A percentile compares a stretch with the other conserved stretches of the same genome.
Conservation (phyloP, 495 filamentous ascomycete species). For the Aspergillus funiculosus region DNA sequence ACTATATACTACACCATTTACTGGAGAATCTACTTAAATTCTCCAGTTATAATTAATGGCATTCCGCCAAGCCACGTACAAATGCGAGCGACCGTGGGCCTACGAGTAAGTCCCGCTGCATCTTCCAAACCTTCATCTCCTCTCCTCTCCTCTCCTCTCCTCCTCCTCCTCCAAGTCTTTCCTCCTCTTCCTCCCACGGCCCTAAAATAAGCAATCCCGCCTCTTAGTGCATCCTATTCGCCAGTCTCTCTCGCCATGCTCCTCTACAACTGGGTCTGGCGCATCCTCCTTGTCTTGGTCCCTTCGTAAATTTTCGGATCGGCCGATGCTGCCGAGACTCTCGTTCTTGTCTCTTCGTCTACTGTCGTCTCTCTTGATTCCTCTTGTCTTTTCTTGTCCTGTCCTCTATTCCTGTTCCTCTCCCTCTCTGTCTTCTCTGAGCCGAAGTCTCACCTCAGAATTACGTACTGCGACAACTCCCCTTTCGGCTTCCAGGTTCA, state of each 20-base stretch:
- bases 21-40: no score
- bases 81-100: conserved; percentile 1
- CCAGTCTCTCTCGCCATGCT: conserved; percentile 10
- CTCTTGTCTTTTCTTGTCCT: conserved; percentile 23
- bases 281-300: conserved; percentile 16
- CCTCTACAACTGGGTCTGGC: conserved; percentile 9
- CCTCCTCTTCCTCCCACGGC: conserved; percentile 10
- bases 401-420: conserved; percentile 13
- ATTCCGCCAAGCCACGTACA: background rate
- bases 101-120: background rate
- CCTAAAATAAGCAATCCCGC: conserved; percentile 9
- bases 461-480: background rate
- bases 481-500: conserved; percentile 3
- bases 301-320: conserved; percentile 14
- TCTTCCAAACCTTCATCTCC: background rate
- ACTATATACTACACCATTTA: no score
- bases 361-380: conserved; percentile 13
- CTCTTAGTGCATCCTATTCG: conserved; percentile 3
- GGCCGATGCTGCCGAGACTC: conserved; percentile 11
- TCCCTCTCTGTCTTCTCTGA: conserved; percentile 14
- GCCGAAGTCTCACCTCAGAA: background rate
- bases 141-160: conserved; percentile 13
- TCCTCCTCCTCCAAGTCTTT: conserved; percentile 21
- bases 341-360: conserved; percentile 16
- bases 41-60: no score